A percentile compares a stretch with the other conserved stretches of the same genome.
These are phyloP conservation scores for Magnolia kwangsiensis DNA, from an alignment of 164 flowering plant species.

Conservation along the genomic window DNA sequence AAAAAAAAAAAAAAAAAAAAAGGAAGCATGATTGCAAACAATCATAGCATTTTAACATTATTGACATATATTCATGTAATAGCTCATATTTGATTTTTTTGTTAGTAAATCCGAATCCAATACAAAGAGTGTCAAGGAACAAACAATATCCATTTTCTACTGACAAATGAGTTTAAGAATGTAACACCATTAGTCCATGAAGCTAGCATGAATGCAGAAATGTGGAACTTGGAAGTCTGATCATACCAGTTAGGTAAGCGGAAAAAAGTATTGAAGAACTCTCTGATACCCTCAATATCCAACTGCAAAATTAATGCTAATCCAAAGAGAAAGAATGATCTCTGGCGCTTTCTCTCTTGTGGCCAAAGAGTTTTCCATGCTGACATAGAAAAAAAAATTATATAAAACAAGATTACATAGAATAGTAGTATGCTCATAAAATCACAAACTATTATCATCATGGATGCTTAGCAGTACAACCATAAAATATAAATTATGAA, in stretches of 20 bases:
- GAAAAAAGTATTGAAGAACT: slow-evolving; percentile 88
- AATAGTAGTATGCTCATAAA: background rate
- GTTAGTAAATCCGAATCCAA: background rate
- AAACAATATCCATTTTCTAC: background rate
- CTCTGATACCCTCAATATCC: slow-evolving; percentile 82
- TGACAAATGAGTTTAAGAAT: too few relatives aligned
- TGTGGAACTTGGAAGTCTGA: background rate
- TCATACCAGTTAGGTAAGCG: slow-evolving; percentile 77
- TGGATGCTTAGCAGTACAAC: background rate
- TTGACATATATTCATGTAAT: too few relatives aligned
- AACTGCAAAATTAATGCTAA: slow-evolving; percentile 82
- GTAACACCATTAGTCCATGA: background rate
- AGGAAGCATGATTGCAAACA: background rate
- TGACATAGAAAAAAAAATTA: slow-evolving; percentile 21
- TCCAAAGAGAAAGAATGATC: slow-evolving; percentile 95
- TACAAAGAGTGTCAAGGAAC: background rate
- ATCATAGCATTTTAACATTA: background rate
- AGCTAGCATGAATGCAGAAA: background rate
- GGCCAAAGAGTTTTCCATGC: slow-evolving; percentile 99
- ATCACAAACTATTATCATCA: background rate
- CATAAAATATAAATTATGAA: too few relatives aligned
- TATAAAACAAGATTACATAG: background rate
- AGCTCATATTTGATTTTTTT: background rate
- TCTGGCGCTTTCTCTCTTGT: slow-evolving; percentile 89
- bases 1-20: too few relatives aligned